Evolutionary conservation across 345 rosid genomes (phyloP).

Genomic region (Citrus medica): DNA sequence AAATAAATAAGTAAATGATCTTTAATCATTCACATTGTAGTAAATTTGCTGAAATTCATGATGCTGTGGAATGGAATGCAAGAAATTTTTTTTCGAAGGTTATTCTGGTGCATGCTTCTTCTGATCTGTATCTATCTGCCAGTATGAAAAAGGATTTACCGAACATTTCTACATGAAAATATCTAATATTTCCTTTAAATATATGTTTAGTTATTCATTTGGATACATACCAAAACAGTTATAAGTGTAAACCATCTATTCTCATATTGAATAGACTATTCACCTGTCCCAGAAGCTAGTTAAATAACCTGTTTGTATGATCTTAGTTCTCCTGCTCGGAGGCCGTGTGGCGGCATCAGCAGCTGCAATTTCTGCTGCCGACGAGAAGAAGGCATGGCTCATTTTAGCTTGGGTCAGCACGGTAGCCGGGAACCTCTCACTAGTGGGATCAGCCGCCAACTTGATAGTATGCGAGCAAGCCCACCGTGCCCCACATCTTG

Average conservation of each 20-base stretch:
- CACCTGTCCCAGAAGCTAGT: neutral
- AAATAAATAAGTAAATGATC: neutral
- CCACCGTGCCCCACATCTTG: constrained; percentile 39
- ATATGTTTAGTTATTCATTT: too few relatives aligned
- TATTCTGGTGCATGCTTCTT: neutral
- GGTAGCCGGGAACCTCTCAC: constrained; percentile 74
- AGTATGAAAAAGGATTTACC: neutral
- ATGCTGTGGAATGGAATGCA: neutral
- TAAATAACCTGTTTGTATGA: neutral
- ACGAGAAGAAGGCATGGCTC: constrained; percentile 86
- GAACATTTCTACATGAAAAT: neutral
- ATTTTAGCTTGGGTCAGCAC: constrained; percentile 88
- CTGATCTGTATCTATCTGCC: neutral
- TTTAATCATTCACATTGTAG: neutral
- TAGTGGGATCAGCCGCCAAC: constrained; percentile 86
- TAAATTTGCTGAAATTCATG: neutral
- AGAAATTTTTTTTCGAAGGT: neutral
- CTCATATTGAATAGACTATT: neutral
- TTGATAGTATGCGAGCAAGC: constrained; percentile 92
- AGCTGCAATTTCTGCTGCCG: constrained; percentile 38
- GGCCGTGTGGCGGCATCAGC: constrained; percentile 72
- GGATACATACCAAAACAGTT: too few relatives aligned
- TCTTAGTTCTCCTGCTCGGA: constrained; percentile 72
- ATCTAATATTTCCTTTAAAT: neutral
- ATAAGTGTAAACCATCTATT: neutral